Conservation (phyloP, 441 rosid genomes). For the Pelargonium citronellum region DNA sequence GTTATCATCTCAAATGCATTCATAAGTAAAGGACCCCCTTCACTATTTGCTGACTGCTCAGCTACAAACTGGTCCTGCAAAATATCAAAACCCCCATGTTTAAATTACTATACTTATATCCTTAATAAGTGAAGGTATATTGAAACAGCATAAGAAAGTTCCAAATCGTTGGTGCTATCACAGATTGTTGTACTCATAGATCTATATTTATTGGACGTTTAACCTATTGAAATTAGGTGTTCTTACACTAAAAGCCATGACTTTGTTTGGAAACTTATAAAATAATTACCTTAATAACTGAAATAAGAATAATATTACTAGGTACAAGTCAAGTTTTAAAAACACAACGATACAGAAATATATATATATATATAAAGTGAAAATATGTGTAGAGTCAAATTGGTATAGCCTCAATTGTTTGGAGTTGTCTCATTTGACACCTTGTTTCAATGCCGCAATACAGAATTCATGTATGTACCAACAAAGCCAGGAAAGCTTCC, state of each 20-base stretch:
- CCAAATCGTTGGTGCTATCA: neutral
- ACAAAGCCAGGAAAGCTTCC: neutral
- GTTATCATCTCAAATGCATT: constrained; percentile 98
- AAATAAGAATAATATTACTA: neutral
- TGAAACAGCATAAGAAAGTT: neutral
- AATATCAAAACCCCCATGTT: constrained; percentile 18
- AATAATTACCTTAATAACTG: neutral
- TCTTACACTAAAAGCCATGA: neutral
- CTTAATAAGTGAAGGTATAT: neutral
- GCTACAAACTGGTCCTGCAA: constrained; percentile 66
- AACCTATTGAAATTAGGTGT: neutral
- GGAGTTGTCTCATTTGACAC: neutral
- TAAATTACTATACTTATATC: constrained; percentile 2
- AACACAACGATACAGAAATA: too few relatives aligned
- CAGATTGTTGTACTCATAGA: neutral
- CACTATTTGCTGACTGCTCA: constrained; percentile 41
- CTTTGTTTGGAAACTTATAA: neutral
- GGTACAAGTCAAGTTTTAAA: neutral
- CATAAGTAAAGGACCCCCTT: constrained; percentile 64
- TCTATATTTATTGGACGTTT: neutral
- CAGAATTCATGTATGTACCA: neutral
- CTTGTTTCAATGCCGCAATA: neutral
- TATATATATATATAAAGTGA: neutral
- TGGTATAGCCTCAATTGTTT: neutral
- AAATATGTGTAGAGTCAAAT: neutral